Percentiles rank a stretch among this genome's conserved stretches.
phyloP scores from a whole-genome alignment of 2,329 filamentous ascomycete genomes.

The Talaromyces verruculosus region DNA sequence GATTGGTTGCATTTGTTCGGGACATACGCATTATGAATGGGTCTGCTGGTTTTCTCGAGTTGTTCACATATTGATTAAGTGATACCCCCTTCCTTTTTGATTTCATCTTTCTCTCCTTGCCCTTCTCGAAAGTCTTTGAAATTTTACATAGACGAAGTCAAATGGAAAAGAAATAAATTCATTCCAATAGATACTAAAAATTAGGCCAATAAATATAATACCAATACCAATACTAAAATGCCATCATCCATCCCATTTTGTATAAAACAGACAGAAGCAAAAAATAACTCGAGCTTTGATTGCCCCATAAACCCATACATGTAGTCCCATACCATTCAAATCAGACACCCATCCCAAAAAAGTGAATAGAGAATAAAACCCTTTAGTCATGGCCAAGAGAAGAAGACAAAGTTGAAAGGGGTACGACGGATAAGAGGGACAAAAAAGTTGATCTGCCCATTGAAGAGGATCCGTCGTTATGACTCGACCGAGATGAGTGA shows the following conservation, averaged over 20 bases:
- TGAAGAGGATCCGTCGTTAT: background rate
- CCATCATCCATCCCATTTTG: background rate
- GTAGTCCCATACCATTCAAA: background rate
- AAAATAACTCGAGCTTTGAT: background rate
- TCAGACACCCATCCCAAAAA: background rate
- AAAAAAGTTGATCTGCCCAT: background rate
- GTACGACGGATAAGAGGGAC: background rate
- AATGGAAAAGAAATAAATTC: background rate
- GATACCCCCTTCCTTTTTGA: constrained; percentile 15
- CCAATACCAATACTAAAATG: background rate
- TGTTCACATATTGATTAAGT: constrained; percentile 9
- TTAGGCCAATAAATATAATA: constrained; percentile 4
- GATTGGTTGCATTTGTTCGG: background rate
- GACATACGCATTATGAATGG: background rate
- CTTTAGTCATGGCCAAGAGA: background rate
- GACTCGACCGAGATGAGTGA: background rate
- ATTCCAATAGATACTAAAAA: constrained; percentile 5
- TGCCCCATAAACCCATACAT: background rate
- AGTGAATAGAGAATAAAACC: background rate
- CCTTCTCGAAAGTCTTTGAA: background rate
- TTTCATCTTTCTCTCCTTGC: background rate
- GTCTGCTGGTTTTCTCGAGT: background rate
- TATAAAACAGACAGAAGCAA: background rate
- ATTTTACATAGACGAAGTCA: background rate
- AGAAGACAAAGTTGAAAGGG: background rate